Evolutionary conservation across 2,329 filamentous ascomycete genomes (phyloP).

Genomic region (Xylariaceae sp.): DNA sequence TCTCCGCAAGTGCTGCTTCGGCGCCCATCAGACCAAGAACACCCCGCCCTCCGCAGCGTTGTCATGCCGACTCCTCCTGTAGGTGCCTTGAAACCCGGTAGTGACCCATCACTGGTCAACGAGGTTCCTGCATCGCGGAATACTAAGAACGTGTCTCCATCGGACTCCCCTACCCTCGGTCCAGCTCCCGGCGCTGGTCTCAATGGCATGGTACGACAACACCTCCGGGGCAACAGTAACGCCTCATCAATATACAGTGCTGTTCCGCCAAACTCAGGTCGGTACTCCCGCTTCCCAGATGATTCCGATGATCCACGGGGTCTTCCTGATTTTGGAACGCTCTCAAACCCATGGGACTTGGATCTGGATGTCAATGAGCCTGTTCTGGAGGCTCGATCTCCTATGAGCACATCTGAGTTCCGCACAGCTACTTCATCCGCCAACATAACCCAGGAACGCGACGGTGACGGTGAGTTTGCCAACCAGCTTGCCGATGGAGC

Average conservation of each 20-base stretch:
- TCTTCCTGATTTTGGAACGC: constrained; percentile 38
- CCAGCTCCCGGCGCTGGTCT: constrained; percentile 63
- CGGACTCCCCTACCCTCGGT: constrained; percentile 80
- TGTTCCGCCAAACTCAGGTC: constrained; percentile 42
- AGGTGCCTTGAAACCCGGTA: constrained; percentile 34
- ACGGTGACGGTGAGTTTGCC: constrained; percentile 67
- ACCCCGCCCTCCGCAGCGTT: constrained; percentile 56
- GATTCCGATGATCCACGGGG: constrained; percentile 37
- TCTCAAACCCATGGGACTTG: constrained; percentile 50
- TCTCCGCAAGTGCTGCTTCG: constrained; percentile 45
- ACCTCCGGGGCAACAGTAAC: constrained; percentile 80
- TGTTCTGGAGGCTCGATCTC: constrained; percentile 28
- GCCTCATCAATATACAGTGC: constrained; percentile 76
- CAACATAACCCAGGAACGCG: not conserved
- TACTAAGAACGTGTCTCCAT: constrained; percentile 36
- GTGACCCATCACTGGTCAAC: constrained; percentile 34
- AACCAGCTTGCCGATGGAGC: constrained; percentile 72
- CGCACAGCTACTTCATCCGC: not conserved
- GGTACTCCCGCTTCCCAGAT: constrained; percentile 43
- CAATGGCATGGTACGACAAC: constrained; percentile 80
- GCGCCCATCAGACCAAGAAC: constrained; percentile 55
- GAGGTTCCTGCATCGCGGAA: constrained; percentile 30
- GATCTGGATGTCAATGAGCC: constrained; percentile 36
- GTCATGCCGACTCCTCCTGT: constrained; percentile 49
- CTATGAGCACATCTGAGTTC: constrained; percentile 6